Base-by-base conservation (phyloP, 345 rosid species). In the Gossypium arboreum region DNA sequence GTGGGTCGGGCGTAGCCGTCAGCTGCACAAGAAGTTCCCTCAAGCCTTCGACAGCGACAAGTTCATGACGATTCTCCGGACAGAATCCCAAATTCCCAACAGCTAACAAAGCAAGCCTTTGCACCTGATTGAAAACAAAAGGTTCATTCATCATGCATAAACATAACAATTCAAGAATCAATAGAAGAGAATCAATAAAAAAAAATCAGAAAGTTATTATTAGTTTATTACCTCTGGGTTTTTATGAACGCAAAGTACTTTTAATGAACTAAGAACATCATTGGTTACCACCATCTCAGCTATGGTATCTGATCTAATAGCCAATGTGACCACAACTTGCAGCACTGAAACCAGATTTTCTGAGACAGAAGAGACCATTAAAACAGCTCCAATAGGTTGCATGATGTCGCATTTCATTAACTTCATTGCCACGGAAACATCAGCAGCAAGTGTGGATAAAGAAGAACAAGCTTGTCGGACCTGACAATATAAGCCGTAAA, bases 31-130 rank as follows among this genome's bases (percentile, higher is more conserved):
- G 84, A 80, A 91, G 91, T 75, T 91, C 98, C 66, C 87, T 86
- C 81, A 95, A 86, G 84, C 99, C 93, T 85, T 93, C 98, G 76
- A 97, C 93, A 55, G 97, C 84, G 71, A 91, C 89, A 65, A 95
- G 84, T 77, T 90, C 81, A 39, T 87, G 85, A 16, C 97, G 97
- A 81, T 95, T 95, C 84, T 95, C 98, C 81, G 85, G 79, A 85
- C 91, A 91, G 79, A 95, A 95, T 39, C 92, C 98, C 86, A 95
- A 76, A 88, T 95, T 95, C 76, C 99, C 98, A 78, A 95, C 94
- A 61, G 94, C 92, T 70, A 93, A 73, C 83, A 95, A 83, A 72
- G 98, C 94, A 76, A 86, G 80, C 80, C 91, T 86, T 93, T 93
- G 98, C 75, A 95, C 97, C 98, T 95, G 77, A 58, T 72, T 56